Evolutionary conservation across 23 red algal genomes (phyloP).

Genomic region (Gracilaria gracilis): DNA sequence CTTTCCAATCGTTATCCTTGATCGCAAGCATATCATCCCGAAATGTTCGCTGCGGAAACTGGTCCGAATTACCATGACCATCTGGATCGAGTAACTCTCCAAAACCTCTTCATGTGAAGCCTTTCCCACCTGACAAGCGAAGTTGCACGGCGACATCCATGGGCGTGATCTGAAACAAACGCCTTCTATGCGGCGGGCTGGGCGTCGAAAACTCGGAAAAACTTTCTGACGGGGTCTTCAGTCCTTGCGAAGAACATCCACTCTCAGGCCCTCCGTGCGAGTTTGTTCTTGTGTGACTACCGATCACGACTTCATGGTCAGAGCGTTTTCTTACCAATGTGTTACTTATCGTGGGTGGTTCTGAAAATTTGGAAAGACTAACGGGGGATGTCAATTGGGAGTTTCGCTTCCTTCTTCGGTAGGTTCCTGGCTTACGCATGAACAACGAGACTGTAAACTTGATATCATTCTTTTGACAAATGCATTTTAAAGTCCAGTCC

Average conservation of each 20-base stretch:
- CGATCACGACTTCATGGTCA: not conserved
- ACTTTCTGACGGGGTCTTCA: conserved; percentile 15
- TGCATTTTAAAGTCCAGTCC: conserved; percentile 83
- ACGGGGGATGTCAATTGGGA: conserved; percentile 12
- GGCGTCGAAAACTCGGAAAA: conserved; percentile 23
- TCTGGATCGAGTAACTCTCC: conserved; percentile 25
- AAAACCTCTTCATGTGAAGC: not conserved
- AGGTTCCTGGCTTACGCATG: conserved; percentile 40
- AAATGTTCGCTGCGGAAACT: conserved; percentile 23
- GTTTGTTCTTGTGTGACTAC: not conserved
- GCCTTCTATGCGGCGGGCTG: conserved; percentile 19
- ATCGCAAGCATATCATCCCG: conserved; percentile 9
- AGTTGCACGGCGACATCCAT: conserved; percentile 53
- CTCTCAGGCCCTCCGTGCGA: not conserved
- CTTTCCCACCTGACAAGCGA: conserved; percentile 1
- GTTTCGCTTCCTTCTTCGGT: conserved; percentile 19
- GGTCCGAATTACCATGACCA: not conserved
- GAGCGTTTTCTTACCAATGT: conserved; percentile 17
- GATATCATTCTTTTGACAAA: conserved; percentile 83
- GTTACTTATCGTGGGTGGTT: not conserved
- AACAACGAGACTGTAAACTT: conserved; percentile 90
- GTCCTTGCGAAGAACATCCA: not conserved
- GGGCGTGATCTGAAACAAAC: conserved; percentile 42
- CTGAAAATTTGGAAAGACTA: conserved; percentile 1
- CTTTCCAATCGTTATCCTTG: not conserved